Percentiles rank a stretch among this genome's conserved stretches.
Evolutionary conservation across 768 basidiomycete species (phyloP).

Genomic region (Pleurotus giganteus): DNA sequence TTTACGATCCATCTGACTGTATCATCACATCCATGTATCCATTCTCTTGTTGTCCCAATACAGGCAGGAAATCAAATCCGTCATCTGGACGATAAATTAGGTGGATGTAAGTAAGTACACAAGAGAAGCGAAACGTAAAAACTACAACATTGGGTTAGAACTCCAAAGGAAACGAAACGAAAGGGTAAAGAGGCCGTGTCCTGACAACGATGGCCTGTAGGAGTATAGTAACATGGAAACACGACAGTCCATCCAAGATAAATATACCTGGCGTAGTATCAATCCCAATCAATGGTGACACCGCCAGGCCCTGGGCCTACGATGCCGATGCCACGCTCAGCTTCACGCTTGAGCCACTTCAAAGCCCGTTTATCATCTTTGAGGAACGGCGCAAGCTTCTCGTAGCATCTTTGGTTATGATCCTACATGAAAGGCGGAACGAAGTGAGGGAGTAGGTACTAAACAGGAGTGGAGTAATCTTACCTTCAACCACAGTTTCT

Average conservation of each 20-base stretch:
- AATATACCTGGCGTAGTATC: slow-evolving; percentile 28
- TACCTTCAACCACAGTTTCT: slow-evolving; percentile 84
- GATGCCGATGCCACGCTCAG: slow-evolving; percentile 73
- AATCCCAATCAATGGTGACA: slow-evolving; percentile 80
- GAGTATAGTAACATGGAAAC: neutral
- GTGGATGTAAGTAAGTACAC: neutral
- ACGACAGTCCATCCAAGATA: neutral
- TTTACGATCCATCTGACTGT: slow-evolving; percentile 1
- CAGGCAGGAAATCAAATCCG: neutral
- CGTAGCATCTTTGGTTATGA: slow-evolving; percentile 75
- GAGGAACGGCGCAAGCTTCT: slow-evolving; percentile 61
- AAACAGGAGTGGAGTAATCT: slow-evolving; percentile 17
- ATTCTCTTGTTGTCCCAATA: neutral
- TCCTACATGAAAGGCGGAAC: slow-evolving; percentile 40
- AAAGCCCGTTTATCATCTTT: slow-evolving; percentile 78
- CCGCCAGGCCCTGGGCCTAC: slow-evolving; percentile 64
- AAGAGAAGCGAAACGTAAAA: neutral
- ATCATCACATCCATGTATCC: neutral
- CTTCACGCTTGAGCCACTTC: slow-evolving; percentile 78
- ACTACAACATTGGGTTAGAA: neutral
- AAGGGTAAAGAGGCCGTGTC: neutral
- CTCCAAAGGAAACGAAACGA: neutral
- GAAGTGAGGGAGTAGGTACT: slow-evolving; percentile 2
- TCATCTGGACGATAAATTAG: slow-evolving; percentile 8
- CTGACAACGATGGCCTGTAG: neutral